These are phyloP conservation scores for Pseudogymnoascus sp. DNA, from an alignment of 2,329 filamentous ascomycete species.

Conservation along the genomic window DNA sequence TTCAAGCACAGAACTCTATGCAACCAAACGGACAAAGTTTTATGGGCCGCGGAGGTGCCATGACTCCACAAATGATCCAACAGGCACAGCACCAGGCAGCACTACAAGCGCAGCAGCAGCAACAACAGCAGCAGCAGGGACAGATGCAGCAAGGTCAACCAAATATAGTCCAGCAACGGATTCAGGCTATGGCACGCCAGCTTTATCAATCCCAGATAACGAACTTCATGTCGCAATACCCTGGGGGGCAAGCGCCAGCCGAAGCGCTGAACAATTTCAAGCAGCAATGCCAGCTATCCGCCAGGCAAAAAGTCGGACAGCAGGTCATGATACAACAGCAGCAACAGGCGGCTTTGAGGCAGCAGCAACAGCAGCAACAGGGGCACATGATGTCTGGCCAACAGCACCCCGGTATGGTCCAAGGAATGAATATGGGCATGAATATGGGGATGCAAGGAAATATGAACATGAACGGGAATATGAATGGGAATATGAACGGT, in stretches of 20 bases:
- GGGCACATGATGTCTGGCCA: slow-evolving; percentile 21
- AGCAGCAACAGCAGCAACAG: slow-evolving; percentile 27
- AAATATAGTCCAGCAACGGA: neutral
- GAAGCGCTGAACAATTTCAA: slow-evolving; percentile 9
- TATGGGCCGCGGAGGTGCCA: slow-evolving; percentile 30
- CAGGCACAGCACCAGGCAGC: slow-evolving; percentile 24
- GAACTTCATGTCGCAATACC: slow-evolving; percentile 31
- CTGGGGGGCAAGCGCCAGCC: neutral
- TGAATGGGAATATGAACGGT: slow-evolving; percentile 9
- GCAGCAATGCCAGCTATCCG: slow-evolving; percentile 20
- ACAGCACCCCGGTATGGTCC: slow-evolving; percentile 9
- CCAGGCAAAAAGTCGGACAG: slow-evolving; percentile 23
- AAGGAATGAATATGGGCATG: slow-evolving; percentile 17
- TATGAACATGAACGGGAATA: slow-evolving; percentile 7
- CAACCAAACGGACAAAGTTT: slow-evolving; percentile 24
- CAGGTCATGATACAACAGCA: slow-evolving; percentile 29
- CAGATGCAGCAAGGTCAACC: slow-evolving; percentile 27
- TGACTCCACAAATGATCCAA: slow-evolving; percentile 31
- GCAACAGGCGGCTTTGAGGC: slow-evolving; percentile 27
- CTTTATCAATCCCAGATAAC: slow-evolving; percentile 27
- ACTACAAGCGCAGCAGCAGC: slow-evolving; percentile 30
- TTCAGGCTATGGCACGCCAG: slow-evolving; percentile 20
- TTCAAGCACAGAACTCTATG: slow-evolving; percentile 14
- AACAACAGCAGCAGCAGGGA: slow-evolving; percentile 33
- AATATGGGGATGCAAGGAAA: slow-evolving; percentile 20